Base-by-base conservation (phyloP, 192 early-diverging fungal species). In the Gamsiella multidivaricata region DNA sequence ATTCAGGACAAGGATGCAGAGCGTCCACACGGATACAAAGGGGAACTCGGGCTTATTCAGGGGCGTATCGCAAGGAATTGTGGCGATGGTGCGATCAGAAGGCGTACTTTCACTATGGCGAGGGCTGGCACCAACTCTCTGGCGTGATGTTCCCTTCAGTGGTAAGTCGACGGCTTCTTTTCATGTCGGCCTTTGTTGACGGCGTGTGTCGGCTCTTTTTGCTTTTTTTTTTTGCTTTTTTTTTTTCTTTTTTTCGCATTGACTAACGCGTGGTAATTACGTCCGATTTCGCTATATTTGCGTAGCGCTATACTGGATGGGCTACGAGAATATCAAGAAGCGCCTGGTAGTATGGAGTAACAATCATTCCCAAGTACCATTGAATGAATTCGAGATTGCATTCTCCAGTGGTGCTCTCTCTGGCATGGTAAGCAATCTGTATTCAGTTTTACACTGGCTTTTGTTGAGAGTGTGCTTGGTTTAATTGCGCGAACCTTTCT, bases 141-240 rank as follows among this genome's bases (percentile, higher is more conserved):
- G 92, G 91, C 86, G 97, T n/a, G 97, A 98, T 81, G 95, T 96
- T 20, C 97, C 97, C 0, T 98, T 98, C 69, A 95, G 93, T 47
- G 88, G 87, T 88, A 66, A 53, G 55, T 42, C 22, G 59, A n/a
- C n/a, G n/a, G 4, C 23, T 42, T 11, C 41, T 41, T 12, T 17
- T 29, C 10, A 37, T 65, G 66, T 41, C n/a, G n/a, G 3, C 5
- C 8, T 39, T 41, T 70, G 8, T 32, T 31, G 20, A 29, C 10
- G 22, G 15, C 36, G 33, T 41, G 1, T 36, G 5, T 10, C 6
- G 31, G n/a, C 45, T 17, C 11, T 45, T 18, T 25, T 17, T 51
- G n/a, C n/a, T n/a, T n/a, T n/a, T n/a, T n/a, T n/a, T n/a, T n/a
- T n/a, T n/a, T n/a, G n/a, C n/a, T n/a, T n/a, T n/a, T n/a, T n/a